Percentiles rank a stretch among this genome's conserved stretches.
Evolutionary conservation across 2,329 filamentous ascomycete species (phyloP).

Genomic region (Hirsutella thompsonii): DNA sequence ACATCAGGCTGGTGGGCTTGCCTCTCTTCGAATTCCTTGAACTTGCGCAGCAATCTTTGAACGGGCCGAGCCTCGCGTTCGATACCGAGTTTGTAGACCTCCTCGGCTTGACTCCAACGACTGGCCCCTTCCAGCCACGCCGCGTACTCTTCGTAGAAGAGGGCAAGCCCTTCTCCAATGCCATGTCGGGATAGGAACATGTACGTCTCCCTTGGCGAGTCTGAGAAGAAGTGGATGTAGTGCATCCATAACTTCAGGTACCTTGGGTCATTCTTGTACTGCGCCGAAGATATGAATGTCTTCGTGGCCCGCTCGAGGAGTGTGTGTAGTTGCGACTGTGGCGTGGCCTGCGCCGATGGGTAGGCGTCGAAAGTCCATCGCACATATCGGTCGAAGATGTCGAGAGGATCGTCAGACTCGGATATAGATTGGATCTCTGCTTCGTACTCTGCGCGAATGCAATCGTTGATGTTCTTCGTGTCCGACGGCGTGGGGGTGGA

Average conservation of each 20-base stretch:
- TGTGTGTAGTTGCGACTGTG: constrained; percentile 78
- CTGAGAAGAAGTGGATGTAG: constrained; percentile 87
- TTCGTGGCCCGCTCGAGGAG: constrained; percentile 90
- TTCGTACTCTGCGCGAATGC: constrained; percentile 73
- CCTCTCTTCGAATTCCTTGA: constrained; percentile 78
- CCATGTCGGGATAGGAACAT: constrained; percentile 79
- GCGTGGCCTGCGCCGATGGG: constrained; percentile 82
- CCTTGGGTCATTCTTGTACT: constrained; percentile 91
- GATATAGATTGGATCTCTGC: constrained; percentile 63
- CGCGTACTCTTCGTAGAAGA: constrained; percentile 96
- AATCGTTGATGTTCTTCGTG: constrained; percentile 65
- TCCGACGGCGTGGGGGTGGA: constrained; percentile 55
- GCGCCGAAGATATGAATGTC: constrained; percentile 66
- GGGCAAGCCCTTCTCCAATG: constrained; percentile 74
- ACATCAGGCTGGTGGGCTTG: constrained; percentile 52
- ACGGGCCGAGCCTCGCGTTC: constrained; percentile 76
- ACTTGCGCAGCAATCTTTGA: constrained; percentile 75
- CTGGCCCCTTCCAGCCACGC: constrained; percentile 78
- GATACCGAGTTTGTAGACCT: constrained; percentile 83
- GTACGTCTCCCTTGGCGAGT: constrained; percentile 85
- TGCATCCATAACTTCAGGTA: constrained; percentile 91
- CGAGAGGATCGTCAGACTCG: constrained; percentile 89
- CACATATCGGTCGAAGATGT: constrained; percentile 92
- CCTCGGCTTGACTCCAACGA: constrained; percentile 82
- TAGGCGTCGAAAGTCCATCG: constrained; percentile 95